A percentile compares a stretch with the other conserved stretches of the same genome.
These are phyloP conservation scores for Verbena officinalis DNA, from an alignment of 257 asterid genomes.

Conservation along the genomic window DNA sequence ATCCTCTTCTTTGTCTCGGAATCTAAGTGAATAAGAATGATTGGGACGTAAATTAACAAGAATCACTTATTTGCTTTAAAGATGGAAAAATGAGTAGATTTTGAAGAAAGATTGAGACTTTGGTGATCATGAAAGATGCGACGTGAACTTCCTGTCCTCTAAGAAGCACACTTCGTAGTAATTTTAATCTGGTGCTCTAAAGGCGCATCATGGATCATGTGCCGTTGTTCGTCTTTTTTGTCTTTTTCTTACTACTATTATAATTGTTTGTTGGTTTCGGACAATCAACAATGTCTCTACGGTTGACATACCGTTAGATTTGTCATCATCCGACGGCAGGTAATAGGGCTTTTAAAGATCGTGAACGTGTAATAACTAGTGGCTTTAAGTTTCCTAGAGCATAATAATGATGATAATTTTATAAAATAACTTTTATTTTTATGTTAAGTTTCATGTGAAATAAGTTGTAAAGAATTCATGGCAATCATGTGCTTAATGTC, in stretches of 20 bases:
- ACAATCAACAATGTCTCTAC: conserved; percentile 22
- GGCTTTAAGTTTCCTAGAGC: neutral
- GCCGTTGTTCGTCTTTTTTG: conserved; percentile 41
- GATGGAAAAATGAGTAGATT: conserved; percentile 34
- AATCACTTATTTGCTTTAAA: conserved; percentile 55
- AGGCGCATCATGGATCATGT: conserved; percentile 42
- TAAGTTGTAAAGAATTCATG: too few species aligned
- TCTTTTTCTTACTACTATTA: conserved; percentile 26
- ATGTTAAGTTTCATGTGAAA: too few species aligned
- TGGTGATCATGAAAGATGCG: conserved; percentile 36
- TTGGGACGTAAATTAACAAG: conserved; percentile 21
- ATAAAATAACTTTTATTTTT: too few species aligned
- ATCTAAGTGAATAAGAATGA: conserved; percentile 27
- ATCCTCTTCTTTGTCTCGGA: neutral
- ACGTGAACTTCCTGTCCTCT: conserved; percentile 29
- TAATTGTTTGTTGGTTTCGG: too few species aligned
- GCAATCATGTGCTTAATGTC: conserved; percentile 41
- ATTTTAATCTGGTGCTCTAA: conserved; percentile 16
- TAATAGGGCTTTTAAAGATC: neutral
- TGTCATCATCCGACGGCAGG: conserved; percentile 37
- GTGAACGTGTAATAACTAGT: conserved; percentile 16
- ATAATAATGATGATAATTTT: too few species aligned
- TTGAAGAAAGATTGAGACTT: conserved; percentile 34
- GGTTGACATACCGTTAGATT: conserved; percentile 33
- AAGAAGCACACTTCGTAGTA: conserved; percentile 18